Evolutionary conservation across 495 filamentous ascomycete genomes (phyloP), one percentile per base, ranked within the genome.

Genomic region (Penicillium waksmanii): DNA sequence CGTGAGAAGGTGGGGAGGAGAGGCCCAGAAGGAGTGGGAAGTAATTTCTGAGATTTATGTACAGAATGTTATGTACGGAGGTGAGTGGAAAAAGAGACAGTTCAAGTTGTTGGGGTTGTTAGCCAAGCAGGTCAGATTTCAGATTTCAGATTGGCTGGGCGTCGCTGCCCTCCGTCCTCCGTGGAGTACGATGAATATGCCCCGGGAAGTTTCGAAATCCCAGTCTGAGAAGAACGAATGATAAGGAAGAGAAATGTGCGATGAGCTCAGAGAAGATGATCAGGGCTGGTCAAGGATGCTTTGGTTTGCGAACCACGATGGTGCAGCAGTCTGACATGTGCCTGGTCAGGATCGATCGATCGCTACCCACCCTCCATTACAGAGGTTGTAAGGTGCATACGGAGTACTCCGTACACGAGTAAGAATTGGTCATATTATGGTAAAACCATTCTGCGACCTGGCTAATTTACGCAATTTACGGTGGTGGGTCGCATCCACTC

Each of bases 391-490:
- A 47, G 21, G 13, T 47, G 44, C 46, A 27, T 48, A 48, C 27
- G 1, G 27, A 31, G 27, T 23, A 31, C n/a, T n/a, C n/a, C 5
- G 27, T 7, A 31, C 27, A 27, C 27, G 27, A 31, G 8, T 31
- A 31, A 31, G 27, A 31, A 31, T 25, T 17, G 13, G 7, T 9
- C 17, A 44, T 48, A 1, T 25, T 27, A 1, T 48, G 46, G 23
- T n/a, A 2, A 2, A 44, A 44, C 6, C 19, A 12, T 48, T 21
- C 46, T 48, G 46, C 46, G 46, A 48, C 55, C 53, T 56, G 44
- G 44, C 33, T 40, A 60, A 60, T 60, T 60, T 60, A 44, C 57
- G 18, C 46, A 48, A 27, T 48, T 48, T 48, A 48, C 46, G 23
- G 11, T 13, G 46, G 18, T 23, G 46, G 46, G 19, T 27, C 23